Percentiles rank a stretch among this genome's conserved stretches.
These are phyloP conservation scores for Cyclocybe aegerita DNA, from an alignment of 768 basidiomycete species.

Conservation along the genomic window DNA sequence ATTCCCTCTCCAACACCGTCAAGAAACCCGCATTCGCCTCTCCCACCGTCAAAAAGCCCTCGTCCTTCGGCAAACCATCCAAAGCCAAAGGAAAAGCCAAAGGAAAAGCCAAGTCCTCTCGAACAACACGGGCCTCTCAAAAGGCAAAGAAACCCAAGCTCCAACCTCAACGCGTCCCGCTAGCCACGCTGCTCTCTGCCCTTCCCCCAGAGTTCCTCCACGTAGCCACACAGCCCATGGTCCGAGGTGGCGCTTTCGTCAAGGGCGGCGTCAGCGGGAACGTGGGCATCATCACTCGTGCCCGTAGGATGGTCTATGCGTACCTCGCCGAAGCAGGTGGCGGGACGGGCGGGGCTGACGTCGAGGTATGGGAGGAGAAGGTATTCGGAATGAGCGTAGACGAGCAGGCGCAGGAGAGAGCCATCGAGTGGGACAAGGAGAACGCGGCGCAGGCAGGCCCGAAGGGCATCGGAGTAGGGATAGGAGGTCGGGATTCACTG, in stretches of 20 bases:
- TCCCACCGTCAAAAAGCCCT: background rate
- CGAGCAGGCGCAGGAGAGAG: background rate
- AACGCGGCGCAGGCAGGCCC: too few relatives aligned
- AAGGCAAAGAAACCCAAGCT: background rate
- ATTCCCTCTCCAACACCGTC: too few relatives aligned
- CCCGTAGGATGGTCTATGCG: slow-evolving; percentile 46
- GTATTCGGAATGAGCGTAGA: slow-evolving; percentile 19
- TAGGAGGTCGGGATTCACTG: background rate
- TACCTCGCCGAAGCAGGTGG: slow-evolving; percentile 24
- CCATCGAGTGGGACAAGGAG: too few relatives aligned
- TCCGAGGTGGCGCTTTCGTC: slow-evolving; percentile 39
- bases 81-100: background rate
- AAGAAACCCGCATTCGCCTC: too few relatives aligned
- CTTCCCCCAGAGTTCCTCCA: slow-evolving; percentile 40
- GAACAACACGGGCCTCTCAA: background rate
- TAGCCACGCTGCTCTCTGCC: slow-evolving; percentile 6
- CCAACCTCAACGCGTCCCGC: background rate
- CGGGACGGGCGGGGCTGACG: slow-evolving; percentile 20
- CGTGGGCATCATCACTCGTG: slow-evolving; percentile 41
- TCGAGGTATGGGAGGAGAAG: slow-evolving; percentile 40
- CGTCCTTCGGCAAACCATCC: background rate
- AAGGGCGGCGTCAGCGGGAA: slow-evolving; percentile 53
- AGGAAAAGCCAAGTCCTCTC: background rate
- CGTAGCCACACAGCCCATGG: slow-evolving; percentile 52
- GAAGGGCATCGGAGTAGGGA: background rate